Evolutionary conservation across 805 yeast species (phyloP).

Genomic region (Candida oleophila): DNA sequence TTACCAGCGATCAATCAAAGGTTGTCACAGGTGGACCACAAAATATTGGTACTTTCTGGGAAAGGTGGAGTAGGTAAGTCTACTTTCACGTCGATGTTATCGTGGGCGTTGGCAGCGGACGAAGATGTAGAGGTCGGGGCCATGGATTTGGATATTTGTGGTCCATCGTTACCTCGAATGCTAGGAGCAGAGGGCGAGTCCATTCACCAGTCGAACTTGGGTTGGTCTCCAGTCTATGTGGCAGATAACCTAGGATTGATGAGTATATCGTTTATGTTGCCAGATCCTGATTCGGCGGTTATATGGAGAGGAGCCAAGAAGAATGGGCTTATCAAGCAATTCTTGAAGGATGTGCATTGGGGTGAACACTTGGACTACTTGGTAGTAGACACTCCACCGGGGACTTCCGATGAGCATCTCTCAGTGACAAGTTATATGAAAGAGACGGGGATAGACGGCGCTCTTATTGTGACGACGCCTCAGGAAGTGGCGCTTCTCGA

Average conservation of each 20-base stretch:
- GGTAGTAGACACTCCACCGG: constrained; percentile 96
- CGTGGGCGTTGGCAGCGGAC: constrained; percentile 90
- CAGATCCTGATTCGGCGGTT: constrained; percentile 88
- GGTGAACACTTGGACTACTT: constrained; percentile 76
- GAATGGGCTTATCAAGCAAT: constrained; percentile 88
- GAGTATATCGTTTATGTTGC: constrained; percentile 94
- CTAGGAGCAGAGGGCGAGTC: constrained; percentile 86
- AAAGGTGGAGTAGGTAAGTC: constrained; percentile 98
- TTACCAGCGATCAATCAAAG: constrained; percentile 71
- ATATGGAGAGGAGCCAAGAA: constrained; percentile 99
- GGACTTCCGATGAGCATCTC: constrained; percentile 96
- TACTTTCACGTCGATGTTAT: constrained; percentile 91
- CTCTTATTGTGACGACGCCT: constrained; percentile 92
- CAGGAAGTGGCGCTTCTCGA: constrained; percentile 96
- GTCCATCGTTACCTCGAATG: constrained; percentile 95
- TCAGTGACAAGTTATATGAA: constrained; percentile 85
- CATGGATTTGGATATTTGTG: constrained; percentile 96
- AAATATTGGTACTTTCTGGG: constrained; percentile 74
- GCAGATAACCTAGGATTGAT: constrained; percentile 93
- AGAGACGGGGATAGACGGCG: constrained; percentile 93
- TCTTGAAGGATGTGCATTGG: constrained; percentile 94
- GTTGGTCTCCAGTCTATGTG: constrained; percentile 96
- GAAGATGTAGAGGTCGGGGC: constrained; percentile 86
- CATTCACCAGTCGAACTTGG: constrained; percentile 84
- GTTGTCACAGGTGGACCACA: constrained; percentile 67